These are phyloP conservation scores for Penicillium coffeae DNA, from an alignment of 495 filamentous ascomycete species.

Conservation along the genomic window DNA sequence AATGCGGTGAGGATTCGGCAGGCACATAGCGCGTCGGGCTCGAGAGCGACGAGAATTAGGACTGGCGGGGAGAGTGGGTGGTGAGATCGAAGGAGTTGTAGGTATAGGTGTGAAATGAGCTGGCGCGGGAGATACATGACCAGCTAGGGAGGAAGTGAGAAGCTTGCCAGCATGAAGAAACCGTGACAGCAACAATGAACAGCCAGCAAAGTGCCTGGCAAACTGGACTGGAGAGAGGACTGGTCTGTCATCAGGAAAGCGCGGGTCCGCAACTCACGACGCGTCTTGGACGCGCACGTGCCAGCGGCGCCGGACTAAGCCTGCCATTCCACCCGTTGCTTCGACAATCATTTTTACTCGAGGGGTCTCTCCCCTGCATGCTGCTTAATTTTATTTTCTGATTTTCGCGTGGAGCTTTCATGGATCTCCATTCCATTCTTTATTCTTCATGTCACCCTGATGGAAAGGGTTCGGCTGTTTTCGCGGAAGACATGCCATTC, in stretches of 20 bases:
- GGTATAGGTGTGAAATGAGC: conserved; percentile 86
- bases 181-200: conserved; percentile 1
- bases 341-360: not conserved
- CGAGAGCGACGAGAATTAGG: conserved; percentile 88
- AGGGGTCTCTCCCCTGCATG: not conserved
- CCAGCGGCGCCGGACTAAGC: not conserved
- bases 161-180: conserved; percentile 22
- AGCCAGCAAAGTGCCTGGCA: not conserved
- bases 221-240: not conserved
- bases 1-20: conserved; percentile 88
- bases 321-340: not conserved
- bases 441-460: no score
- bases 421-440: not conserved
- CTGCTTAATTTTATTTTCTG: not conserved
- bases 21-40: conserved; percentile 93
- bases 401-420: conserved; percentile 1
- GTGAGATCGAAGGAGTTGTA: conserved; percentile 73
- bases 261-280: not conserved
- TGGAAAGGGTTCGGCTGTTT: no score
- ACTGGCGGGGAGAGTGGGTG: conserved; percentile 84
- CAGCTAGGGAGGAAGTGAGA: conserved; percentile 17
- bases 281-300: not conserved
- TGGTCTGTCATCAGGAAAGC: not conserved
- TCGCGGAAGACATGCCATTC: not conserved
- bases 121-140: conserved; percentile 92